Percentiles rank a stretch among this genome's conserved stretches.
These are phyloP conservation scores for Graphiopsis chlorocephala DNA, from an alignment of 2,329 filamentous ascomycete species.

Conservation along the genomic window DNA sequence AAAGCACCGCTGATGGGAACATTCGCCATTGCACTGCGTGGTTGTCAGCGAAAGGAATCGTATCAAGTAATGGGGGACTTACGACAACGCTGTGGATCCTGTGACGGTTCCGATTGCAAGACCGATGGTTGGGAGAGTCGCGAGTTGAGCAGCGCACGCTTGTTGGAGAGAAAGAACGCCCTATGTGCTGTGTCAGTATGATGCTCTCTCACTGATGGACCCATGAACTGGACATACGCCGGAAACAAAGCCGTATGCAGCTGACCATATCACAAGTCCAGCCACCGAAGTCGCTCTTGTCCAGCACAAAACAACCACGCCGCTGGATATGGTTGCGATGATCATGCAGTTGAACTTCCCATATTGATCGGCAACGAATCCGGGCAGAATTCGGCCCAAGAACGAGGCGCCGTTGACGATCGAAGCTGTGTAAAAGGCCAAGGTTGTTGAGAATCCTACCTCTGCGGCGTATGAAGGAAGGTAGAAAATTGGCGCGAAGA, in stretches of 20 bases:
- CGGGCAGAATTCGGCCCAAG: constrained; percentile 41
- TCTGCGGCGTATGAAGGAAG: constrained; percentile 36
- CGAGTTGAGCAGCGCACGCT: constrained; percentile 46
- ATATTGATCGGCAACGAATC: constrained; percentile 40
- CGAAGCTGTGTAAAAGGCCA: constrained; percentile 36
- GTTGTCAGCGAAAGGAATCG: background rate
- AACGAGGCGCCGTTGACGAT: constrained; percentile 42
- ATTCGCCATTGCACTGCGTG: constrained; percentile 20
- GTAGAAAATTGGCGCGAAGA: constrained; percentile 42
- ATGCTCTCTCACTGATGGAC: background rate
- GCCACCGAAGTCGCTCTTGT: constrained; percentile 24
- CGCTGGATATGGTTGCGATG: constrained; percentile 36
- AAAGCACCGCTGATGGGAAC: constrained; percentile 25
- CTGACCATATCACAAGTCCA: constrained; percentile 26
- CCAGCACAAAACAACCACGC: constrained; percentile 38
- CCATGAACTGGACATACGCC: constrained; percentile 34
- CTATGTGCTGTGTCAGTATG: constrained; percentile 29
- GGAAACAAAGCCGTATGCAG: constrained; percentile 47
- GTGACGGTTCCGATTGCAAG: constrained; percentile 44
- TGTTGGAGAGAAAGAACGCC: constrained; percentile 48
- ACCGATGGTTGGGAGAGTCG: constrained; percentile 40
- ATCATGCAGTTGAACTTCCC: constrained; percentile 43
- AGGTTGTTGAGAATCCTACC: constrained; percentile 21
- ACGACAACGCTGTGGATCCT: constrained; percentile 45
- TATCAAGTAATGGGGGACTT: constrained; percentile 21